Evolutionary conservation across 805 yeast genomes (phyloP), one percentile per base, ranked within the genome.

Genomic region (Starmerella ratchasimensis): DNA sequence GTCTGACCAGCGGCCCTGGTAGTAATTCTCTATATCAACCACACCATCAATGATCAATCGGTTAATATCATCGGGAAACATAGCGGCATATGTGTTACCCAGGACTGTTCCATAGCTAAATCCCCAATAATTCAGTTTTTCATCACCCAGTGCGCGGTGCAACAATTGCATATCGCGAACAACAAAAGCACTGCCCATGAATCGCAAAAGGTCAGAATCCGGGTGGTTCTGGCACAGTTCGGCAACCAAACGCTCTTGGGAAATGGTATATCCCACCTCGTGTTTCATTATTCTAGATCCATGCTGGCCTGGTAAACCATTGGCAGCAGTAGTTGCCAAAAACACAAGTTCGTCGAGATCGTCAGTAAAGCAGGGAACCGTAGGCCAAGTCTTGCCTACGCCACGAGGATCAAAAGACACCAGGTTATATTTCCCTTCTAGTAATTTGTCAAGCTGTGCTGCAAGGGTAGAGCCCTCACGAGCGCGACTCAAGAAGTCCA

Each of bases 371-470:
- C 49, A 46, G n/a, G 13, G 5, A 26, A 42, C 37, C 3, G 31
- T 23, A 7, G 49, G 49, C 16, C 17, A 24, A 8, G 44, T 42
- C 34, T 16, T 10, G 24, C 46, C 46, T n/a, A 47, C 42, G 13
- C 51, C 51, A 8, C 51, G 41, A 6, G 51, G 51, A 31, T 47
- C 51, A 34, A 47, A 47, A 2, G 45, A 41, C 17, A 47, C 34
- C 17, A 47, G 33, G 29, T 47, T 49, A 30, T 36, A 47, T 9
- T 29, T 33, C 21, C 44, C 44, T 13, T 38, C 45, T 8, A 41
- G 33, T 14, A 24, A n/a, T 3, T 29, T 34, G 14, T 36, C 32
- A 21, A 46, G 23, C 3, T 4, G 23, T 7, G 16, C 30, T 5
- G 29, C 37, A 8, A 13, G 5, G 14, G 28, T 21, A 18, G 6